Evolutionary conservation across 441 rosid species (phyloP).

Genomic region (Erodium chrysanthum): DNA sequence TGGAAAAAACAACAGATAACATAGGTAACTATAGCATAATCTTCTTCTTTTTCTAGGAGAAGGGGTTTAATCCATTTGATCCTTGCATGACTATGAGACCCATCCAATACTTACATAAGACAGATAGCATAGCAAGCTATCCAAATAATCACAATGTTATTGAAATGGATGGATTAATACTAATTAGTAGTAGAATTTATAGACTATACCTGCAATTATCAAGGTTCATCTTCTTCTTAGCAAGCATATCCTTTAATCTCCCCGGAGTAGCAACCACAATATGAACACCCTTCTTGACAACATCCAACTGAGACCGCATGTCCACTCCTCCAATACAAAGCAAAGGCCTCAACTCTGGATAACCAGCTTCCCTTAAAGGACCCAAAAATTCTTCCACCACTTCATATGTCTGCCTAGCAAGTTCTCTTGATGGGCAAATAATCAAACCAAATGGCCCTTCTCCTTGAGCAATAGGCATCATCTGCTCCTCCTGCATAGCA

Average conservation of each 20-base stretch:
- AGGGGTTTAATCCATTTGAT: no score
- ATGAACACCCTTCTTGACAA: constrained; percentile 75
- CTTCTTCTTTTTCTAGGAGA: no score
- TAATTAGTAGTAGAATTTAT: background rate
- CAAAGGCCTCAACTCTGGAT: constrained; percentile 62
- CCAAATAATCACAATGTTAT: no score
- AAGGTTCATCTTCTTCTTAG: constrained; percentile 76
- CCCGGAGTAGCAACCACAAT: constrained; percentile 90
- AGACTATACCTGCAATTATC: constrained; percentile 61
- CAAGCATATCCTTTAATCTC: constrained; percentile 81
- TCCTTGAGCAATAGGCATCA: constrained; percentile 23
- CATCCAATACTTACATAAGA: no score
- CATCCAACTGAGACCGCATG: constrained; percentile 78
- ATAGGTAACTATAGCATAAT: no score
- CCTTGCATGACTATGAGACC: no score
- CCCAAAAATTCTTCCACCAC: constrained; percentile 67
- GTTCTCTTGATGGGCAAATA: constrained; percentile 26
- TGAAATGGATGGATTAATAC: no score
- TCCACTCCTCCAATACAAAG: constrained; percentile 85
- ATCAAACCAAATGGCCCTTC: constrained; percentile 26
- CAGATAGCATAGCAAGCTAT: no score
- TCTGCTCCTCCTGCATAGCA: constrained; percentile 27
- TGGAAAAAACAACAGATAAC: no score
- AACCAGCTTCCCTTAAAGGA: constrained; percentile 50
- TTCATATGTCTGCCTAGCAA: constrained; percentile 69